These are phyloP conservation scores for Penstemon davidsonii DNA, from an alignment of 257 asterid species.

Conservation along the genomic window DNA sequence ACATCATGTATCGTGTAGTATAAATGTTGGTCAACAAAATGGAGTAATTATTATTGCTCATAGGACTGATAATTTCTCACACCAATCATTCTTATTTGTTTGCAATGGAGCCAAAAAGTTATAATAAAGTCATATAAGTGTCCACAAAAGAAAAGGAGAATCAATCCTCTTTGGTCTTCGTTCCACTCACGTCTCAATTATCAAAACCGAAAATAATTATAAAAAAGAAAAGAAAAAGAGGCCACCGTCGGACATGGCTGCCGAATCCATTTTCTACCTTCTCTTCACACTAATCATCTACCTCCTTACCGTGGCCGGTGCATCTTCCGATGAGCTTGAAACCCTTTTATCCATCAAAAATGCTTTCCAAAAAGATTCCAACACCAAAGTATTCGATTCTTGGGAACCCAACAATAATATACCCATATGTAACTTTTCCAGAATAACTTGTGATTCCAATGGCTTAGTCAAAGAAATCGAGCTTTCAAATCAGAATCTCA, in stretches of 20 bases:
- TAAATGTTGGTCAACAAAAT: too few relatives aligned
- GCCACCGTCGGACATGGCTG: conserved; percentile 41
- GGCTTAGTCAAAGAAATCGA: conserved; percentile 59
- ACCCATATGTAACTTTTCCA: conserved; percentile 46
- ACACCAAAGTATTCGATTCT: conserved; percentile 49
- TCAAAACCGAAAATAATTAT: neutral
- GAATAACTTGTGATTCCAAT: conserved; percentile 59
- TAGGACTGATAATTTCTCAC: too few relatives aligned
- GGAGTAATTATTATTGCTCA: too few relatives aligned
- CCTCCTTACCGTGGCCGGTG: conserved; percentile 38
- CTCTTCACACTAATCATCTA: conserved; percentile 28
- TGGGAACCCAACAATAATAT: conserved; percentile 40
- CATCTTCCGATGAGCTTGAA: conserved; percentile 56
- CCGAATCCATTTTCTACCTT: conserved; percentile 31
- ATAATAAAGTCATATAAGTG: conserved; percentile 16
- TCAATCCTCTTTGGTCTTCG: conserved; percentile 1
- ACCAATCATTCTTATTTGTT: too few relatives aligned
- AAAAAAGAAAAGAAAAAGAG: neutral
- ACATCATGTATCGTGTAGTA: too few relatives aligned
- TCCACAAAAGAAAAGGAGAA: conserved; percentile 3
- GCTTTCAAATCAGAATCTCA: conserved; percentile 48
- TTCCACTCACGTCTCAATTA: conserved; percentile 30
- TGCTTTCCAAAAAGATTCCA: conserved; percentile 39
- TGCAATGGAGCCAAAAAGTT: too few relatives aligned
- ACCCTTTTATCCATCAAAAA: conserved; percentile 57